phyloP scores from a whole-genome alignment of 441 rosid species.

The Gossypium schwendimanii region DNA sequence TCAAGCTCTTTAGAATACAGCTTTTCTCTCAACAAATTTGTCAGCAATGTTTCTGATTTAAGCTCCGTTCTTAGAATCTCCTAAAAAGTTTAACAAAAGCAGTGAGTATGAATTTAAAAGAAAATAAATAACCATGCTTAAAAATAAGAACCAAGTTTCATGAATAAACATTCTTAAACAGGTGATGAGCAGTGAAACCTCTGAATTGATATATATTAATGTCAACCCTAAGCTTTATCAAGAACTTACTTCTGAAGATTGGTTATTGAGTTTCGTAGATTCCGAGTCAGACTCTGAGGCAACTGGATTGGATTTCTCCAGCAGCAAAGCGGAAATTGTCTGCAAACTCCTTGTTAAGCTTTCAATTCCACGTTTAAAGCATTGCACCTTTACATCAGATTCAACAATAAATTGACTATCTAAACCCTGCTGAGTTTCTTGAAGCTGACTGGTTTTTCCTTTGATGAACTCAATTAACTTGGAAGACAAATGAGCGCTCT shows the following conservation, averaged over 20 bases:
- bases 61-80: constrained; percentile 54
- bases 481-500: constrained; percentile 48
- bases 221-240: background rate
- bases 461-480: constrained; percentile 65
- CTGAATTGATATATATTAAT: background rate
- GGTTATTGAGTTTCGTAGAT: constrained; percentile 33
- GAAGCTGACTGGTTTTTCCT: constrained; percentile 40
- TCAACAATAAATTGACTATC: constrained; percentile 70
- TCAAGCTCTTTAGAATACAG: constrained; percentile 73
- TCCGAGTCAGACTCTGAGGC: constrained; percentile 31
- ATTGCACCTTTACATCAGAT: constrained; percentile 62
- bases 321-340: constrained; percentile 51
- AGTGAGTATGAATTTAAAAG: background rate
- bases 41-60: constrained; percentile 65
- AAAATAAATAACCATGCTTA: background rate
- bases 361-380: constrained; percentile 63
- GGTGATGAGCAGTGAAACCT: background rate
- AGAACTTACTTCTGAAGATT: constrained; percentile 50
- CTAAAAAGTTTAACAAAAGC: constrained; percentile 22
- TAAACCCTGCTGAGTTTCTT: constrained; percentile 35
- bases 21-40: constrained; percentile 71
- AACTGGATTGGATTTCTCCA: constrained; percentile 46
- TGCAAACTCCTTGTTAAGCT: constrained; percentile 73
- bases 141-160: background rate
- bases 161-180: background rate